Evolutionary conservation across 768 basidiomycete genomes (phyloP).

Genomic region (Cystobasidium tubakii): DNA sequence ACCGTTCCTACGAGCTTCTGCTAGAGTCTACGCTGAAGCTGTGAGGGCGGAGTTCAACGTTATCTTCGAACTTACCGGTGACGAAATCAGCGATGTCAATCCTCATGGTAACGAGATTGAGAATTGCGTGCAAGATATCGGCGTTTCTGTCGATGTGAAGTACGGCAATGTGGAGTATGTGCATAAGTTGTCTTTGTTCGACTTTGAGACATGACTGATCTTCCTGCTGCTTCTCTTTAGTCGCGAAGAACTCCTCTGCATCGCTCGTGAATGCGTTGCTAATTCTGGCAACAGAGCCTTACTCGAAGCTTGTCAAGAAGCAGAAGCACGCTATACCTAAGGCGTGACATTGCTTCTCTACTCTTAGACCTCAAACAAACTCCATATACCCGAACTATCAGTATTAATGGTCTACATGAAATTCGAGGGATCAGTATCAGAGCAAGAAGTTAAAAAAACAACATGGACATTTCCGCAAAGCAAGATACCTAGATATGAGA

Average conservation of each 20-base stretch:
- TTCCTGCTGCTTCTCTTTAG: not conserved
- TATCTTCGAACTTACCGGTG: slow-evolving; percentile 39
- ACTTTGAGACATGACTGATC: not conserved
- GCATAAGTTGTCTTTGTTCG: not conserved
- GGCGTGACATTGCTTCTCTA: too few species aligned
- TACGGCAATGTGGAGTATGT: slow-evolving; percentile 41
- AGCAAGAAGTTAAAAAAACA: not conserved
- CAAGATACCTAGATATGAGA: too few species aligned
- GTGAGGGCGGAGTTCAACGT: slow-evolving; percentile 26
- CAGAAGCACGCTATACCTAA: slow-evolving; percentile 35
- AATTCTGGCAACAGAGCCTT: slow-evolving; percentile 17
- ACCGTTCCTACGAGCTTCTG: slow-evolving; percentile 35
- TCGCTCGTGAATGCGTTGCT: slow-evolving; percentile 35
- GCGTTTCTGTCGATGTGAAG: slow-evolving; percentile 33
- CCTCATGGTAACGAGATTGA: slow-evolving; percentile 13
- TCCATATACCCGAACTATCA: not conserved
- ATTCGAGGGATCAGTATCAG: not conserved
- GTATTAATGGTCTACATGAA: not conserved
- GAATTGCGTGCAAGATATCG: slow-evolving; percentile 21
- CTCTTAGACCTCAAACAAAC: too few species aligned
- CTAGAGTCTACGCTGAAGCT: slow-evolving; percentile 13
- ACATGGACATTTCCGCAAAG: not conserved
- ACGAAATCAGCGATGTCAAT: slow-evolving; percentile 26
- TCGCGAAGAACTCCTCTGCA: slow-evolving; percentile 30
- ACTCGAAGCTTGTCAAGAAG: slow-evolving; percentile 39